Percentiles rank a stretch among this genome's conserved stretches.
phyloP scores from a whole-genome alignment of 148 eudicot species.

The Arbutus unedo region DNA sequence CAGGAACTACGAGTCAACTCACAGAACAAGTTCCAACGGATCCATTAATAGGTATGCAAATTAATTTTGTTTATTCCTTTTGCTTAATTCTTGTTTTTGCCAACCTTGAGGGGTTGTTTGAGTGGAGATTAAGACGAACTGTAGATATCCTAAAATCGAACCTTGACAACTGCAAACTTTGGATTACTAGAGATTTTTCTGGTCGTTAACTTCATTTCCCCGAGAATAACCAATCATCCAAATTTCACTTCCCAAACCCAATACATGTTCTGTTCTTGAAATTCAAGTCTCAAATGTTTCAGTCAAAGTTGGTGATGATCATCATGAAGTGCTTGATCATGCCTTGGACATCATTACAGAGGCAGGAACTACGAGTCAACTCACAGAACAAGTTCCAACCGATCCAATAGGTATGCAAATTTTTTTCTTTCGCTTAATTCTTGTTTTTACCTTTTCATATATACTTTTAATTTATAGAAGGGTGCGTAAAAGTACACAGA shows the following conservation, averaged over 20 bases:
- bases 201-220: background rate
- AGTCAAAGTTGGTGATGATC: background rate
- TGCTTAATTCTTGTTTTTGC: too few species aligned
- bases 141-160: too few species aligned
- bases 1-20: background rate
- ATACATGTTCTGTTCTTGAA: background rate
- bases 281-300: background rate
- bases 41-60: background rate
- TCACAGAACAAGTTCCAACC: background rate
- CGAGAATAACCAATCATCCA: background rate
- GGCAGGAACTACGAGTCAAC: background rate
- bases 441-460: background rate
- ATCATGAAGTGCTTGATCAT: background rate
- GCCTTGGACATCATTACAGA: background rate
- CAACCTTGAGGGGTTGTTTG: too few species aligned
- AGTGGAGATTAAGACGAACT: too few species aligned
- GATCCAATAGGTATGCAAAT: slow-evolving; percentile 5
- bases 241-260: slow-evolving; percentile 11
- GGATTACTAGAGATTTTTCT: too few species aligned
- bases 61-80: background rate
- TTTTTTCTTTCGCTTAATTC: background rate
- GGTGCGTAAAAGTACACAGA: too few species aligned
- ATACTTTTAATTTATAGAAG: too few species aligned
- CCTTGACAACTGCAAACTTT: too few species aligned
- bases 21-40: background rate